Conservation (phyloP, 164 flowering plant species). For the Houttuynia cordata region DNA sequence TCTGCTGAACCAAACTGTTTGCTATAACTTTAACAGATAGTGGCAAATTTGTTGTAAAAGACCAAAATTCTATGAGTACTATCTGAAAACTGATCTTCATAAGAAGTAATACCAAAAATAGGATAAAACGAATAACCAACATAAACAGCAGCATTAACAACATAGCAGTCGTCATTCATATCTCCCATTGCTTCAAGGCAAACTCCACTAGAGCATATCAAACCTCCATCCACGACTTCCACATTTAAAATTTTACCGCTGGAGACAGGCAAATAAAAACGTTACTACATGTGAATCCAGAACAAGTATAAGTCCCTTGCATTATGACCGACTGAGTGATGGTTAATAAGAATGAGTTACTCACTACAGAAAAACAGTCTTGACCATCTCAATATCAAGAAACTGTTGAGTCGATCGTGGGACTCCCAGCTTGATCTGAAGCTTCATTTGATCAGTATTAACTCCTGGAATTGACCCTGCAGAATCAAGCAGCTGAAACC, state of each 20-base stretch:
- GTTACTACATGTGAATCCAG: background rate
- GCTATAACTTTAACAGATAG: too few species aligned
- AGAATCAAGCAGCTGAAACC: background rate
- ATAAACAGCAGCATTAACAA: conserved; percentile 94
- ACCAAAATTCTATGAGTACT: background rate
- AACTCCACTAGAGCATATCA: conserved; percentile 90
- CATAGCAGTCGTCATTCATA: conserved; percentile 84
- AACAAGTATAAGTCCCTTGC: background rate
- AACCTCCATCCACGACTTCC: conserved; percentile 89
- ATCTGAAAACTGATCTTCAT: background rate
- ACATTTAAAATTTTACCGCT: conserved; percentile 67
- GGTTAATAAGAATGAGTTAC: conserved; percentile 14
- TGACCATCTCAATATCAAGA: conserved; percentile 67
- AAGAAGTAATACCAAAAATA: background rate
- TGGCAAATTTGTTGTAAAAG: too few species aligned
- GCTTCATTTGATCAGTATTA: conserved; percentile 75
- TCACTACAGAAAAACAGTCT: conserved; percentile 91
- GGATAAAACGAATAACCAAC: conserved; percentile 55
- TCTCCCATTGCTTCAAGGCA: conserved; percentile 94
- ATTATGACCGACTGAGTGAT: background rate
- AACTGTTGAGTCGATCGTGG: conserved; percentile 56
- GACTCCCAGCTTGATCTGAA: conserved; percentile 80
- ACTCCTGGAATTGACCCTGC: conserved; percentile 90
- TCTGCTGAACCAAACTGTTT: too few species aligned
- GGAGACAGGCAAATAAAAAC: conserved; percentile 5